Evolutionary conservation across 2,329 filamentous ascomycete species (phyloP), one percentile per base, ranked within the genome.

Genomic region (Alternaria longipes): DNA sequence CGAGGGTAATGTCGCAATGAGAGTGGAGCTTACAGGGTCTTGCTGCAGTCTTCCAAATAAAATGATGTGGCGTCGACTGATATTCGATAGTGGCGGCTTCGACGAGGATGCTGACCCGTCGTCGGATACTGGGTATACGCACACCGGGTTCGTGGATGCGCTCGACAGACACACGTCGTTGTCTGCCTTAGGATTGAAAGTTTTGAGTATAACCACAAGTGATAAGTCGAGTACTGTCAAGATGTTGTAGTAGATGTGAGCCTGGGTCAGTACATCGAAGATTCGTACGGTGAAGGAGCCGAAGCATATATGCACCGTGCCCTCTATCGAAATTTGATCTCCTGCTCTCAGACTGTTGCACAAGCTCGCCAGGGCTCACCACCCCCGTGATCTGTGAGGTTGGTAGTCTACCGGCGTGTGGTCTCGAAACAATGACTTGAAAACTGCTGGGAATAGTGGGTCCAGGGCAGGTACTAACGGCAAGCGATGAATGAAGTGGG

Each of bases 301-400:
- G 66, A 60, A 74, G 69, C 72, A 74, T 77, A 76, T 77, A 78
- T 77, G 76, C 72, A 73, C 70, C 56, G 68, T 69, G 64, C 71
- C 45, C 72, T 71, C 68, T 61, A 62, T 63, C 68, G 59, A 67
- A 65, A 68, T 65, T 70, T 69, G 65, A 67, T 60, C 70, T 65
- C 63, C 65, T 71, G 62, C 66, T 59, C 62, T 70, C 60, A 59
- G 61, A 24, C 44, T 28, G 77, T 76, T 64, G 71, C 71, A 78
- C 75, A 75, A 70, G 62, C 44, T 63, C 60, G 69, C 63, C 67
- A 70, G 71, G 75, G 63, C 71, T 66, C 56, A 58, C 60, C 50
- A 64, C 54, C 66, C 74, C 74, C 74, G 75, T 78, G 72, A 75
- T 73, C 58, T 69, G 63, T 68, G 61, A 71, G 67, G 69, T 61